These are phyloP conservation scores for Lizonia empirigonia DNA, from an alignment of 2,329 filamentous ascomycete species.

Conservation along the genomic window DNA sequence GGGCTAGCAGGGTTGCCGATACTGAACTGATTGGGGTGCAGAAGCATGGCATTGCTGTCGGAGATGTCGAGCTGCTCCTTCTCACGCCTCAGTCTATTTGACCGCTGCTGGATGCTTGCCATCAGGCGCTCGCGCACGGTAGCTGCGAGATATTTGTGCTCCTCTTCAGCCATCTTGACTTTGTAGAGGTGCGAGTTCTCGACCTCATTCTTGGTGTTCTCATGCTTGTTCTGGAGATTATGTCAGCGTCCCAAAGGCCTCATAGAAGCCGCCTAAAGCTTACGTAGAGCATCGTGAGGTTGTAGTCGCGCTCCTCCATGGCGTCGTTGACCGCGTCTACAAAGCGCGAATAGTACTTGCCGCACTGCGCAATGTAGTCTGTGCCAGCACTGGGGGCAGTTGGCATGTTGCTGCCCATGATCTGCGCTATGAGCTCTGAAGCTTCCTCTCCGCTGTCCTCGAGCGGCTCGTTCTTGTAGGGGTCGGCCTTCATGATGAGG, in stretches of 20 bases:
- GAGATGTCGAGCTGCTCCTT: conserved; percentile 71
- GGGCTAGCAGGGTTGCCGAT: conserved; percentile 68
- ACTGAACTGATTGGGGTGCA: conserved; percentile 70
- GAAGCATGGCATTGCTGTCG: conserved; percentile 68
- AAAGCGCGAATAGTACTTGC: conserved; percentile 84
- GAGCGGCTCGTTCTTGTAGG: conserved; percentile 74
- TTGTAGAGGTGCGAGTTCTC: conserved; percentile 64
- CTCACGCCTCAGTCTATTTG: conserved; percentile 63
- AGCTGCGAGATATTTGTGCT: conserved; percentile 63
- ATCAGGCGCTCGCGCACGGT: conserved; percentile 67
- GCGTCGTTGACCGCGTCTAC: conserved; percentile 85
- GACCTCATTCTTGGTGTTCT: conserved; percentile 61
- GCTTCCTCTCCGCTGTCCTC: conserved; percentile 70
- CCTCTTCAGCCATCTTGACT: conserved; percentile 66
- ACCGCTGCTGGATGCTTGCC: conserved; percentile 62
- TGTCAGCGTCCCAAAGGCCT: background rate
- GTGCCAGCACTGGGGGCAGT: conserved; percentile 64
- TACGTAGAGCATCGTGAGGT: conserved; percentile 82
- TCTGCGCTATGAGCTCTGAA: conserved; percentile 60
- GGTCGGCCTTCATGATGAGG: conserved; percentile 82
- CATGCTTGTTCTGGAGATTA: conserved; percentile 60
- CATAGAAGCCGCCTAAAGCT: conserved; percentile 31
- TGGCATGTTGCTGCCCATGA: conserved; percentile 50
- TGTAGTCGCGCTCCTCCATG: conserved; percentile 84
- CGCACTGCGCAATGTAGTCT: conserved; percentile 69